Base-by-base conservation (phyloP, 2,329 filamentous ascomycete species). In the Tolypocladium ophioglossoides region DNA sequence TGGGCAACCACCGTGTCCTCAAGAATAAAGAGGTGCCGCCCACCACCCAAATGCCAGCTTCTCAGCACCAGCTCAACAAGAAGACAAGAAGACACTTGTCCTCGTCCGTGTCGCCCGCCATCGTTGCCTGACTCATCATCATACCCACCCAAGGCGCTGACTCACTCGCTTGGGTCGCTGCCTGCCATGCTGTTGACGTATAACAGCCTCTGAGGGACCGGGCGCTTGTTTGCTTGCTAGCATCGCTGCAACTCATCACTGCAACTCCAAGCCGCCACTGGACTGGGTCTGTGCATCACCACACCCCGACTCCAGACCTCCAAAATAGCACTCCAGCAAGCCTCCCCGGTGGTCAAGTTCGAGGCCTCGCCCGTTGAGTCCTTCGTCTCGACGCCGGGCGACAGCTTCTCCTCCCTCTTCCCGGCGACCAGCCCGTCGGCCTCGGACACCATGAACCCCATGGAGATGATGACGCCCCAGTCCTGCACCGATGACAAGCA, bases 361-460 rank as follows among this genome's bases (percentile, higher is more conserved):
- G 77, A 82, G 67, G 63, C 71, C 55, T 81, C 78, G 41, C 78
- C 78, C 2, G 68, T 75, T 64, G 79, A 82, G 66, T 80, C 78
- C 6, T 71, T 79, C 47, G 65, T 80, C 39, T 80, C 79, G 3
- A 68, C 72, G 1, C 75, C 78, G 2, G 71, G 74, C 57, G 75
- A 79, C 56, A 67, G 70, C 58, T 77, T 74, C 63, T 66, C 77
- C 14, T 74, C 78, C 3, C 71, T 82, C 34, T 80, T 82, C 63
- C 62, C 62, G 35, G 62, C 62, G 11, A 64, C 67, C 3, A 64
- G 68, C 22, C 61, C 66, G 11, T 58, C 66, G 14, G 48, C 62
- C 11, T 54, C 61, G 32, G 58, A 61, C 34, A 72, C 73, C 1
- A 66, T 76, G 55, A 72, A 78, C 57, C 73, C 75, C 2, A 63